Percentiles rank a stretch among this genome's conserved stretches.
Conservation (phyloP, 1,284 basidiomycete genomes). For the Rhodotorula mucilaginosa region DNA sequence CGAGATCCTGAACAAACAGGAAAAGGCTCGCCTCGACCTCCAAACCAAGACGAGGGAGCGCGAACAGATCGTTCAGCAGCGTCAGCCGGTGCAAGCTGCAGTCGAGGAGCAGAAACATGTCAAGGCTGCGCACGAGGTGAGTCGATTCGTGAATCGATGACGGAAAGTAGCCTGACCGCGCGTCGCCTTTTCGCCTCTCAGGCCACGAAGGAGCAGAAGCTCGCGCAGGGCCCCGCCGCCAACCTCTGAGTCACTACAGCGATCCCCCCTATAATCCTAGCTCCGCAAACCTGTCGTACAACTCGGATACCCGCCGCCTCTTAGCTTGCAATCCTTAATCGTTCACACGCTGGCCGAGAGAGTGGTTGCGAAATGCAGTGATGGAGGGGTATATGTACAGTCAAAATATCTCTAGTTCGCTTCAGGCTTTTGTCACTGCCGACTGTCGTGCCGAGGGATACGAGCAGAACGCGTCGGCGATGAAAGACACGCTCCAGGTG, state of each 20-base stretch:
- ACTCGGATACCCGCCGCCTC: no score
- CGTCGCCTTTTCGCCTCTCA: not conserved
- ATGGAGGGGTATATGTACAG: not conserved
- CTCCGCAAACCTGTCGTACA: not conserved
- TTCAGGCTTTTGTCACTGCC: slow-evolving; percentile 14
- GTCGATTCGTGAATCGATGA: not conserved
- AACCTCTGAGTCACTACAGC: not conserved
- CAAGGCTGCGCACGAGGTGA: slow-evolving; percentile 28
- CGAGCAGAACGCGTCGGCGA: slow-evolving; percentile 77
- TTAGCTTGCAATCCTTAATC: not conserved
- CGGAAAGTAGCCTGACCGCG: not conserved
- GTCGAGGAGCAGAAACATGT: slow-evolving; percentile 23
- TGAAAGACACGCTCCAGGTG: slow-evolving; percentile 88
- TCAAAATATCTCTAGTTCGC: not conserved
- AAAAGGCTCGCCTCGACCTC: slow-evolving; percentile 27
- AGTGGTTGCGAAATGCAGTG: not conserved
- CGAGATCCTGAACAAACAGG: slow-evolving; percentile 14
- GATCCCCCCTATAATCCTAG: no score
- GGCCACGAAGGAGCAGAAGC: slow-evolving; percentile 13
- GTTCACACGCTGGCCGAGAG: not conserved
- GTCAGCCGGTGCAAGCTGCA: slow-evolving; percentile 13
- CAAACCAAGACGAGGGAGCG: slow-evolving; percentile 16
- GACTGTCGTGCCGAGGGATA: slow-evolving; percentile 56
- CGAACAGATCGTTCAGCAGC: slow-evolving; percentile 7
- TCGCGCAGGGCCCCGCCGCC: slow-evolving; percentile 8